Conservation (phyloP, 1,139 yeast species). For the Magnusiomyces clavatus region DNA sequence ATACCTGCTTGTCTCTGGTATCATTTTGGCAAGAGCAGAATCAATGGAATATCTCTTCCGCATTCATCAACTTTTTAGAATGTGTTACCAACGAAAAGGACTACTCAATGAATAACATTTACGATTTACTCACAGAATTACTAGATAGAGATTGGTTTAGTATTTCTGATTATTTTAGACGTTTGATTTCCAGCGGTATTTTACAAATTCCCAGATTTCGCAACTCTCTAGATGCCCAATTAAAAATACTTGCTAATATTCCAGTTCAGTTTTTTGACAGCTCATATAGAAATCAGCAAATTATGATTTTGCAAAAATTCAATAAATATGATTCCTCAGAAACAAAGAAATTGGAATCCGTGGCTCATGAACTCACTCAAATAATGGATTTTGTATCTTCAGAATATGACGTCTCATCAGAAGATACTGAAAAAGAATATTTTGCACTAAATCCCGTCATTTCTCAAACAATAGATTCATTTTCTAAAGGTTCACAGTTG, state of each 20-base stretch:
- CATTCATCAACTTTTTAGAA: constrained; percentile 25
- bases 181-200: constrained; percentile 76
- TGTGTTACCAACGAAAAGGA: constrained; percentile 18
- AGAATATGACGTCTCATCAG: constrained; percentile 8
- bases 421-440: not conserved
- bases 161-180: constrained; percentile 64
- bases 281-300: constrained; percentile 21
- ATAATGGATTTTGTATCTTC: constrained; percentile 13
- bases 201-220: constrained; percentile 39
- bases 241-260: constrained; percentile 48
- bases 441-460: not conserved
- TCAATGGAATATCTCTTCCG: constrained; percentile 24
- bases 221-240: constrained; percentile 28
- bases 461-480: not conserved
- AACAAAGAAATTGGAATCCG: constrained; percentile 1
- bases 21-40: constrained; percentile 12
- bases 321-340: constrained; percentile 6
- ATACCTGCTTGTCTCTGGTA: constrained; percentile 22
- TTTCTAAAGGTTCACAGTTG: constrained; percentile 17
- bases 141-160: constrained; percentile 43
- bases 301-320: constrained; percentile 20
- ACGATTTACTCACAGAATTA: constrained; percentile 49
- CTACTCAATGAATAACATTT: constrained; percentile 35
- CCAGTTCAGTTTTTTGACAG: constrained; percentile 32
- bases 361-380: too few relatives aligned